These are phyloP conservation scores for Trichosanthes truncata DNA, from an alignment of 306 rosid species.

Conservation along the genomic window DNA sequence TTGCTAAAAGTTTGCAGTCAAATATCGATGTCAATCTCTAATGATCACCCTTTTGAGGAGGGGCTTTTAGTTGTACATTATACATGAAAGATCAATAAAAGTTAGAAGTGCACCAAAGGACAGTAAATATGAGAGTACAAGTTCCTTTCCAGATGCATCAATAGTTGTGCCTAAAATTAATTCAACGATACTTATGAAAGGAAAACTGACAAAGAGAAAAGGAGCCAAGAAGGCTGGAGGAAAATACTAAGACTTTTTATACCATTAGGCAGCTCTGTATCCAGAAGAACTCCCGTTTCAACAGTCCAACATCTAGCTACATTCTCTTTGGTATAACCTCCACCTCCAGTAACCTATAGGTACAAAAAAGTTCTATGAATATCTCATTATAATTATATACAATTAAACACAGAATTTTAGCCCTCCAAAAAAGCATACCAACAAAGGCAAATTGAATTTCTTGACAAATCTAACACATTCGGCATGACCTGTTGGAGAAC, in stretches of 20 bases:
- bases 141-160: not conserved
- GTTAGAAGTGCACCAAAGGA: not conserved
- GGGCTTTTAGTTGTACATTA: not conserved
- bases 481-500: conserved; percentile 64
- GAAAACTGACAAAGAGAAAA: not conserved
- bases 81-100: not conserved
- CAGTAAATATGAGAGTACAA: not conserved
- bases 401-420: not conserved
- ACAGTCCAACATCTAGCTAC: conserved; percentile 98
- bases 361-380: not conserved
- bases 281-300: conserved; percentile 96
- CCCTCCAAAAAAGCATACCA: conserved; percentile 41
- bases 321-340: conserved; percentile 97
- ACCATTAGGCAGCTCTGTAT: conserved; percentile 94
- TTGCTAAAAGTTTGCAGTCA: not conserved
- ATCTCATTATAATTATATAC: not conserved
- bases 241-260: conserved; percentile 13
- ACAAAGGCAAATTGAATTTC: conserved; percentile 85
- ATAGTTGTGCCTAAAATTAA: not conserved
- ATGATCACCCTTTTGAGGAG: not conserved
- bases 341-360: conserved; percentile 91
- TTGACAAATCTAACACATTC: conserved; percentile 93
- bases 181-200: not conserved
- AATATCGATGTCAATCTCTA: not conserved
- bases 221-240: not conserved